Evolutionary conservation across 2,329 filamentous ascomycete genomes (phyloP), one percentile per base, ranked within the genome.

Genomic region (Cadophora sp.): DNA sequence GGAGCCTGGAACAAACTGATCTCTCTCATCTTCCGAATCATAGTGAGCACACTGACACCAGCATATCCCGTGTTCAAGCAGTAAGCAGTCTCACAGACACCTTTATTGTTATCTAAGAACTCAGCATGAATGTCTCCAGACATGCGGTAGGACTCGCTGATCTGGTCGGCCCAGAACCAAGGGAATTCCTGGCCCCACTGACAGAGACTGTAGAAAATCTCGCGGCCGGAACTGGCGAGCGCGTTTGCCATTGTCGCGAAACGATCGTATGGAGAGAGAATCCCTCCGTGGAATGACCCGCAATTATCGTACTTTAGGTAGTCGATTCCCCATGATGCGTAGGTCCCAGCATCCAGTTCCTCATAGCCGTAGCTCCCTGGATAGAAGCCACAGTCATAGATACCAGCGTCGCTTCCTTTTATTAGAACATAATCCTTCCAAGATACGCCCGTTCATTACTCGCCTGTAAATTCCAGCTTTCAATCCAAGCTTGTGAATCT

Each of bases 41-140:
- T 78, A 0, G 75, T 78, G 51, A 78, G 27, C 27, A 78, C 74
- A 40, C 73, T 74, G 34, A 75, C 74, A 0, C 76, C 76, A 7
- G 77, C 77, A 66, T 79, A 79, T 3, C 77, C 78, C 1, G 74
- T 79, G 59, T 79, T 79, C 4, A 79, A 70, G 51, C 78, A 80
- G 60, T 79, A 78, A 3, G 78, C 76, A 1, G 77, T 78, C 50
- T 70, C 72, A 62, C 77, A 78, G 22, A 74, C 71, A 4, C 74
- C 73, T 22, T 68, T 70, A 0, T 62, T 74, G 22, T 76, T 75
- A 4, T 67, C 65, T 6, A 60, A 68, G 50, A 76, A 77, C 0
- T 62, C 65, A 16, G 68, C 50, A 0, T 67, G 72, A 37, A 77
- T 77, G 24, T 77, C 75, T 4, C 75, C 75, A 22, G 73, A 71